These are phyloP conservation scores for Oxyria digyna DNA, from an alignment of 148 eudicot genomes.

Conservation along the genomic window DNA sequence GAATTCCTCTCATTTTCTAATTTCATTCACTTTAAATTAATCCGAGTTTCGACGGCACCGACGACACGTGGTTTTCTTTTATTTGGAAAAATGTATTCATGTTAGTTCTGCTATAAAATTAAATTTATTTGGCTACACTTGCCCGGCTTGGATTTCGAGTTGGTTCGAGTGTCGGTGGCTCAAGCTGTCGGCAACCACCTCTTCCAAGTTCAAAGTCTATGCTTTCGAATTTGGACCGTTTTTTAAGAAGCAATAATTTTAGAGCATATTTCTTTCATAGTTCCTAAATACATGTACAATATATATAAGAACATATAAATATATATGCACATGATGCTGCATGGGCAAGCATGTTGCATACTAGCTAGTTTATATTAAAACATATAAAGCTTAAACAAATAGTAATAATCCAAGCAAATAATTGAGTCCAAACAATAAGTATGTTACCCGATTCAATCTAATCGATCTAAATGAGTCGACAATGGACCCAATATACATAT, in stretches of 20 bases:
- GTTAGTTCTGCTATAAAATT: not conserved
- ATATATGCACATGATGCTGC: slow-evolving; percentile 2
- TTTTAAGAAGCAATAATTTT: not conserved
- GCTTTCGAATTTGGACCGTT: not conserved
- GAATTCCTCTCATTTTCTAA: no score
- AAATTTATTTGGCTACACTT: not conserved
- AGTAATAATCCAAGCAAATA: no score
- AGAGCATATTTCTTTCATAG: not conserved
- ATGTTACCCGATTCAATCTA: not conserved
- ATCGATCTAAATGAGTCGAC: not conserved
- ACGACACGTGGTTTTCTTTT: not conserved
- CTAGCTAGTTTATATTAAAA: no score
- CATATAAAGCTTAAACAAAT: no score
- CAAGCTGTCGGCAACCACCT: slow-evolving; percentile 5
- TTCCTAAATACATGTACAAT: no score
- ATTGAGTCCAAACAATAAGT: no score
- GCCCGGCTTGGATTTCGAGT: not conserved
- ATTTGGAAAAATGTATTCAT: not conserved
- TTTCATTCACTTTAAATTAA: no score
- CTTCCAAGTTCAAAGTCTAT: not conserved
- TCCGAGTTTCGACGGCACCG: not conserved
- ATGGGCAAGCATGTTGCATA: not conserved
- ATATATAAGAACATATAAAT: not conserved
- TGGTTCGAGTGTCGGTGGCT: not conserved
- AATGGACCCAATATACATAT: no score